Conservation (phyloP, 441 rosid species). For the Erodium trifolium region DNA sequence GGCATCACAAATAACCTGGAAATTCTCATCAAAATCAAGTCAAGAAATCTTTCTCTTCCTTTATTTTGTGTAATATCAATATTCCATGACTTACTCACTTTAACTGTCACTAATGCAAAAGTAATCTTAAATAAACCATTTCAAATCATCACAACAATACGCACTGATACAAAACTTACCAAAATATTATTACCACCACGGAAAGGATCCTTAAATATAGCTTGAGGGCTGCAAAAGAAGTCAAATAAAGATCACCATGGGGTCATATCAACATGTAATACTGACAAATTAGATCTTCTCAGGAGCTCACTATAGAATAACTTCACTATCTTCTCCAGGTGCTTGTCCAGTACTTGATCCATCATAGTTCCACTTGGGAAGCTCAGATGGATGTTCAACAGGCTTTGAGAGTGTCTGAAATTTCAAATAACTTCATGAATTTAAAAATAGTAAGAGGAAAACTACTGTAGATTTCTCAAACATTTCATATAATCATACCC, state of each 20-base stretch:
- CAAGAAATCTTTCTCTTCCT: constrained; percentile 6
- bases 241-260: constrained; percentile 16
- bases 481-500: constrained; percentile 37
- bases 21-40: constrained; percentile 13
- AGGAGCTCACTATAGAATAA: constrained; percentile 77
- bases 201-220: constrained; percentile 91
- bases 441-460: constrained; percentile 9
- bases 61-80: too few relatives aligned
- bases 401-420: constrained; percentile 72
- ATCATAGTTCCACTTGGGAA: constrained; percentile 43
- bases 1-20: constrained; percentile 75
- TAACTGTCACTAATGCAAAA: neutral
- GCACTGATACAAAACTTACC: constrained; percentile 39
- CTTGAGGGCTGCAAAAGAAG: constrained; percentile 69
- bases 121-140: neutral
- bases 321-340: constrained; percentile 98
- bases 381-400: constrained; percentile 60
- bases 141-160: neutral
- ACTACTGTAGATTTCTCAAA: neutral
- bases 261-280: neutral
- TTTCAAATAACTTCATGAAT: constrained; percentile 11
- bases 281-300: constrained; percentile 3
- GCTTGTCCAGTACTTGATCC: constrained; percentile 99
- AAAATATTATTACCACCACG: constrained; percentile 91
- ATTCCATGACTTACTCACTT: neutral